Percentiles rank a stretch among this genome's conserved stretches.
Conservation (phyloP, 2,329 filamentous ascomycete genomes). For the Ambrosiella cleistominuta region DNA sequence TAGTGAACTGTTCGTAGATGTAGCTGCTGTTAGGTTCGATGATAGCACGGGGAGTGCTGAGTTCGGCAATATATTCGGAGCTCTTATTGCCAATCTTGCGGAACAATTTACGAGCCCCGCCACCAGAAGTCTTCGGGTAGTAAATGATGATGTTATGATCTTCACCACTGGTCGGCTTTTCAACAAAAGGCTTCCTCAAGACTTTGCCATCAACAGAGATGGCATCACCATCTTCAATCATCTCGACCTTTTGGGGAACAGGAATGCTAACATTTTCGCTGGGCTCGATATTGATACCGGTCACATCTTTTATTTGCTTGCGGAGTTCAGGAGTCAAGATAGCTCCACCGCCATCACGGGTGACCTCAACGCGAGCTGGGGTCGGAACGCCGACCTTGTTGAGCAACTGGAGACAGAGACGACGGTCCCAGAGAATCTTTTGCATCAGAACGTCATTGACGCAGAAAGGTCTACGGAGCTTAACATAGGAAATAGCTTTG, state of each 20-base stretch:
- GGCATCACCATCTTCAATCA: conserved; percentile 80
- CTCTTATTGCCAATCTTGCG: conserved; percentile 98
- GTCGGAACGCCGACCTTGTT: conserved; percentile 83
- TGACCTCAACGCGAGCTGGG: conserved; percentile 76
- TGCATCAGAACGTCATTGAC: conserved; percentile 98
- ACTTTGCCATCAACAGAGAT: conserved; percentile 69
- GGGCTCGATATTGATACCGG: conserved; percentile 52
- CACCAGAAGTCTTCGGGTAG: conserved; percentile 71
- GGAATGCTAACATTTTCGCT: not conserved
- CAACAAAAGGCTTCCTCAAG: conserved; percentile 86
- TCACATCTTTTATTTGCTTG: conserved; percentile 62
- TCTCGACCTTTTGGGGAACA: conserved; percentile 58
- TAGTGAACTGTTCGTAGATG: conserved; percentile 93
- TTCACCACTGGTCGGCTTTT: conserved; percentile 95
- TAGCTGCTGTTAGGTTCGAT: conserved; percentile 70
- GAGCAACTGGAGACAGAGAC: conserved; percentile 72
- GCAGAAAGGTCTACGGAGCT: conserved; percentile 84
- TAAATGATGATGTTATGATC: conserved; percentile 99
- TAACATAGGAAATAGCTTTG: conserved; percentile 91
- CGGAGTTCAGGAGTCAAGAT: conserved; percentile 64
- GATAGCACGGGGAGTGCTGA: conserved; percentile 62
- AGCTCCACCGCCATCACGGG: conserved; percentile 73
- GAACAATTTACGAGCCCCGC: conserved; percentile 81
- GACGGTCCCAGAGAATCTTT: conserved; percentile 87
- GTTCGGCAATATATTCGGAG: conserved; percentile 71